Evolutionary conservation across 2,329 filamentous ascomycete species (phyloP).

Genomic region (Xylaria sp.): DNA sequence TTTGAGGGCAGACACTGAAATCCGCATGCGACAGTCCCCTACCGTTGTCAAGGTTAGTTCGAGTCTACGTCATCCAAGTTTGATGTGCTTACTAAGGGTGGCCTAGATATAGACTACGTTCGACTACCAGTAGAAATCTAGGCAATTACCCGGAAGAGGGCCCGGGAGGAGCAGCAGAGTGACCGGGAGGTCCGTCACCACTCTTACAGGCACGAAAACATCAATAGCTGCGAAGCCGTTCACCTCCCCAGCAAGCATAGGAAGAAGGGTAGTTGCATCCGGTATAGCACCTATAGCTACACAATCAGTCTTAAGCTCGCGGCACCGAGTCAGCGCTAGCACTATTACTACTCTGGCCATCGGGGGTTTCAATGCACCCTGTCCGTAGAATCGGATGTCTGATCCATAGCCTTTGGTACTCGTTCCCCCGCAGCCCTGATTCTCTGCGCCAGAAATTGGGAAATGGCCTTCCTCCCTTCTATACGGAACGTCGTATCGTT

Average conservation of each 20-base stretch:
- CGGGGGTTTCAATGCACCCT: neutral
- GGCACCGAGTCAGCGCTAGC: neutral
- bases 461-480: conserved; percentile 58
- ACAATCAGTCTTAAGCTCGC: neutral
- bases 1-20: neutral
- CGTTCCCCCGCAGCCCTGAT: conserved; percentile 23
- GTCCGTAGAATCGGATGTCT: neutral
- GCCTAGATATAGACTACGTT: neutral
- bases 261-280: neutral
- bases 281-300: neutral
- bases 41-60: neutral
- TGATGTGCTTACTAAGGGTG: neutral
- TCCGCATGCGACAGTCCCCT: neutral
- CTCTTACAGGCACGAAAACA: neutral
- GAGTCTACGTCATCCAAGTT: no score
- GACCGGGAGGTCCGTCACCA: no score
- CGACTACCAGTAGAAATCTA: neutral
- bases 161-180: no score
- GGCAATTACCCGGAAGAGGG: neutral
- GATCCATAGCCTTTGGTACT: neutral
- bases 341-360: neutral
- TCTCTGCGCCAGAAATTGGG: conserved; percentile 54
- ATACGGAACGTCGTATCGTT: conserved; percentile 64
- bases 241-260: neutral
- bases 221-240: neutral